Evolutionary conservation across 495 filamentous ascomycete species (phyloP).

Genomic region (Pyrenula aspistea): DNA sequence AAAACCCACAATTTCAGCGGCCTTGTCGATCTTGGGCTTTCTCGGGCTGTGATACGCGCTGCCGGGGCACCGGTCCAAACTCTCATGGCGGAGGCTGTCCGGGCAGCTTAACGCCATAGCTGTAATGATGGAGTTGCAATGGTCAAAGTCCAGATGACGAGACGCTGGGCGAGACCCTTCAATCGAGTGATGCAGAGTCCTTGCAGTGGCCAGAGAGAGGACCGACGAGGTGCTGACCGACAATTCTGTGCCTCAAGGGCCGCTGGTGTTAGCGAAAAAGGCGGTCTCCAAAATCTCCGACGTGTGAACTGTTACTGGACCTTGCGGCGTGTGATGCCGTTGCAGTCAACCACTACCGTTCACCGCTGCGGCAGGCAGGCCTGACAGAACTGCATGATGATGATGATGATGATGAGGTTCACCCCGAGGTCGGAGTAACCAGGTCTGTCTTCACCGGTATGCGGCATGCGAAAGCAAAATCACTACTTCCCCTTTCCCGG

Average conservation of each 20-base stretch:
- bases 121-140: neutral
- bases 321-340: neutral
- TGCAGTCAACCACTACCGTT: neutral
- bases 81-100: neutral
- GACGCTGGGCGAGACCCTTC: too few relatives aligned
- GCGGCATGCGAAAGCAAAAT: neutral
- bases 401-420: too few relatives aligned
- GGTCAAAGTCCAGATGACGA: too few relatives aligned
- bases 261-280: neutral
- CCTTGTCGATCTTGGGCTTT: neutral
- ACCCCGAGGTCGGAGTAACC: too few relatives aligned
- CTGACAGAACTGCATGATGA: too few relatives aligned
- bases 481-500: neutral
- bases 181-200: neutral
- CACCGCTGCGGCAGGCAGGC: neutral
- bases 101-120: neutral
- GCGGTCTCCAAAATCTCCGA: neutral
- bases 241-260: neutral
- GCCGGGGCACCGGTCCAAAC: neutral
- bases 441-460: neutral
- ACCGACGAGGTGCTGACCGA: neutral
- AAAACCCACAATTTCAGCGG: neutral
- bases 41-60: neutral
- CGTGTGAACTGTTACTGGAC: too few relatives aligned
- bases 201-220: neutral